phyloP scores from a whole-genome alignment of 2,329 filamentous ascomycete species.

The Talaromyces sp. region DNA sequence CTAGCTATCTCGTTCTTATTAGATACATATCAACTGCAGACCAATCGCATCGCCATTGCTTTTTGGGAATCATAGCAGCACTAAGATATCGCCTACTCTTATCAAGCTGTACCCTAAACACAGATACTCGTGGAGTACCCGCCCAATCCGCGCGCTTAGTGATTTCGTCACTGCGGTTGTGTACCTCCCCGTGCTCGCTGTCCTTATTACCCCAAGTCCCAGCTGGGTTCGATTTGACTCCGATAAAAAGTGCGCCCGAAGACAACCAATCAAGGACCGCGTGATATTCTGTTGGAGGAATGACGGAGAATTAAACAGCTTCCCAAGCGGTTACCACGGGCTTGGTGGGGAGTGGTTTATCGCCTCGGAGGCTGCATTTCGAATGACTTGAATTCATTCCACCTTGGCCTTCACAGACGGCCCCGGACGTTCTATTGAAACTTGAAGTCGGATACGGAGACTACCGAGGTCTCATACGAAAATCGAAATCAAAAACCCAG shows the following conservation, averaged over 20 bases:
- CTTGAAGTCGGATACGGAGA: not conserved
- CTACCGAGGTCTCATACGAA: not conserved
- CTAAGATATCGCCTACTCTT: not conserved
- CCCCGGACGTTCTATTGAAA: conserved; percentile 21
- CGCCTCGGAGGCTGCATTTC: conserved; percentile 30
- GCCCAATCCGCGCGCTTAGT: not conserved
- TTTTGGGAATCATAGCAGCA: not conserved
- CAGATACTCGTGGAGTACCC: not conserved
- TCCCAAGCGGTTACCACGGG: conserved; percentile 19
- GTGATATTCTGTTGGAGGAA: conserved; percentile 7
- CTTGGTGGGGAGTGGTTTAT: conserved; percentile 24
- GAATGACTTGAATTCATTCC: conserved; percentile 27
- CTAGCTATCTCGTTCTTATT: not conserved
- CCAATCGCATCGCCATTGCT: conserved; percentile 6
- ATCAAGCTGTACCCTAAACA: not conserved
- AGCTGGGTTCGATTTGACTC: not conserved
- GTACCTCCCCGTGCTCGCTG: conserved; percentile 12
- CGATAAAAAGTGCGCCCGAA: not conserved
- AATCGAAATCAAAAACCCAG: not conserved
- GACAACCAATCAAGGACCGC: not conserved
- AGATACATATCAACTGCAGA: not conserved
- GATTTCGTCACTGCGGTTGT: conserved; percentile 11
- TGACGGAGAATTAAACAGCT: conserved; percentile 13
- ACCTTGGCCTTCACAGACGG: conserved; percentile 15
- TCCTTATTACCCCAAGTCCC: not conserved